Evolutionary conservation across 805 yeast genomes (phyloP), one percentile per base, ranked within the genome.

Genomic region (Saccharomycopsis fodiens): DNA sequence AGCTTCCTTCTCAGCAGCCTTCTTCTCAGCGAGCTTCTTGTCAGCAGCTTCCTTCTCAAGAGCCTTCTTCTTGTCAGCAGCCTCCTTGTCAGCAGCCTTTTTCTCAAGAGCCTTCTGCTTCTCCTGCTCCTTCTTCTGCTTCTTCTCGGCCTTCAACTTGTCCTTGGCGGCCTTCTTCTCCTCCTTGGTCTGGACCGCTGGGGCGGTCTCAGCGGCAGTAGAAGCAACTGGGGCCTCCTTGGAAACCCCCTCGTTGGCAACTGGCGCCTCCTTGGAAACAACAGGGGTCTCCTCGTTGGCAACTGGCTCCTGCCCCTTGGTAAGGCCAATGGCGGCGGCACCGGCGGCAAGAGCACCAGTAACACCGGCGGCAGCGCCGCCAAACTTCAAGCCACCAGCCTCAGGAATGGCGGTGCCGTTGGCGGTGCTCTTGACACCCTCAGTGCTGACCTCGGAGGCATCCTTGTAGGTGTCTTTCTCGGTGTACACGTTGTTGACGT

Each of bases 401-500:
- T 69, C 69, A 53, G 69, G 69, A 37, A 59, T 60, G 42, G 62
- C 62, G 3, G 69, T 65, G 8, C n/a, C 36, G 3, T 6, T 42
- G n/a, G 46, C 45, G n/a, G 45, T 50, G 17, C 36, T 16, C 15
- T 39, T 39, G 15, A 46, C 20, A n/a, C 44, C 53, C 13, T 32
- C 42, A 15, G 39, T 39, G 25, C 45, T 19, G 44, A n/a, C n/a
- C 7, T 19, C 41, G 2, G 3, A 38, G 15, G 47, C 46, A n/a
- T 49, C 52, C 17, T 36, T 19, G n/a, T 39, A 44, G 13, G 42
- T 17, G n/a, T 47, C 53, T 10, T 35, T 41, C 19, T 44, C 38
- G 31, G 48, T 21, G 44, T 45, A 44, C 13, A 47, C 41, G 17
- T 50, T 50, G 44, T 47, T 47, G 16, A 44, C 35, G 37, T 50